Evolutionary conservation across 306 rosid species (phyloP), one percentile per base, ranked within the genome.

Genomic region (Canavalia ensiformis): DNA sequence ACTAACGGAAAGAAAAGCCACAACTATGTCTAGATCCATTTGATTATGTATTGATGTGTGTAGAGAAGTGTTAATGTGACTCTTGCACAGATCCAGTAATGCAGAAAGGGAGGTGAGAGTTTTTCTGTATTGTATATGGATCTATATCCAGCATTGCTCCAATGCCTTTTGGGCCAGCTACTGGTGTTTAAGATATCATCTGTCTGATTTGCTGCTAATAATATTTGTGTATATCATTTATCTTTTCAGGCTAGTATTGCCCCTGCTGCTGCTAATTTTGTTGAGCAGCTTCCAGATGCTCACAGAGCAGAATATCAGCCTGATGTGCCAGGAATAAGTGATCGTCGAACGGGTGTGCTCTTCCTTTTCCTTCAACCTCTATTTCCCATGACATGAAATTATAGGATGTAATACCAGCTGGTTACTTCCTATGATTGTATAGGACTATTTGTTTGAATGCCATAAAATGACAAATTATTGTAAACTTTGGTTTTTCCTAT

Each of bases 251-350:
- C 85, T 58, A 68, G 46, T 37, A 67, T 75, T 82, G 81, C 88
- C 62, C 78, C 31, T 44, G 81, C 63, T 76, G 79, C 78, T 77
- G 64, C 64, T 18, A 18, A 18, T 18, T 18, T 18, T 81, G 81
- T 76, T 68, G 68, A 69, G 54, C 85, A 83, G 82, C 82, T 67
- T 90, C 91, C 77, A 46, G 63, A 68, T 31, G 86, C 59, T 82
- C 75, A 35, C 75, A 30, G 44, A 10, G 39, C 70, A 45, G 90
- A 83, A 80, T 84, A 75, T 66, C 87, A 59, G 78, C 90, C 91
- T 65, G 94, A 83, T 81, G 86, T 90, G 62, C 90, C 90, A 63
- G 91, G 86, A 85, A 89, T 88, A 45, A 85, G 88, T 72, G 94
- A 89, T 79, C 88, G 86, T 45, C 86, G 79, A 84, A 88, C 87